These are phyloP conservation scores for Cytospora chrysosperma DNA, from an alignment of 2,329 filamentous ascomycete genomes.

Conservation along the genomic window DNA sequence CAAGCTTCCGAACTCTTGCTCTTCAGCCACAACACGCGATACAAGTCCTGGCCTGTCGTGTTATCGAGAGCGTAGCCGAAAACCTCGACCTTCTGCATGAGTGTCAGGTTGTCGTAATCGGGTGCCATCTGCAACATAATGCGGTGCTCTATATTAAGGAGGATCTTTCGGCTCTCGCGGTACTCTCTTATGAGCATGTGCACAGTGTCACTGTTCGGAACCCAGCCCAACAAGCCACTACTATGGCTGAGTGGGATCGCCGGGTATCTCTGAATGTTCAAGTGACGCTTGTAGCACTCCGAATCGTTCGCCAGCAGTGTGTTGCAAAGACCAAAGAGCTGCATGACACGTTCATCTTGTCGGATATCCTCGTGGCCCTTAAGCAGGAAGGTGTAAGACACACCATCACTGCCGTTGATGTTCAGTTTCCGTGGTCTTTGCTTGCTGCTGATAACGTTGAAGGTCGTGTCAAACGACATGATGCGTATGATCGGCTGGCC, in stretches of 20 bases:
- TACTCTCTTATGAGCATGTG: slow-evolving; percentile 98
- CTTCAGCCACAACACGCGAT: slow-evolving; percentile 97
- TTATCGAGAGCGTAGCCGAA: slow-evolving; percentile 99
- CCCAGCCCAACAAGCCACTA: slow-evolving; percentile 93
- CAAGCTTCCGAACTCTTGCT: slow-evolving; percentile 97
- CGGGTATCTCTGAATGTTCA: slow-evolving; percentile 93
- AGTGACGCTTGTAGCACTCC: slow-evolving; percentile 94
- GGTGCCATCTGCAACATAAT: slow-evolving; percentile 99
- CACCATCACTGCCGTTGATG: slow-evolving; percentile 84
- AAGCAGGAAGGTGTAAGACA: slow-evolving; percentile 81
- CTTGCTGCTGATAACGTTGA: slow-evolving; percentile 94
- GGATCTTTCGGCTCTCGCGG: slow-evolving; percentile 91
- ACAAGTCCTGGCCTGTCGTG: slow-evolving; percentile 96
- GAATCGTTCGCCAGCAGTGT: slow-evolving; percentile 90
- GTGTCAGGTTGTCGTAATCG: slow-evolving; percentile 95
- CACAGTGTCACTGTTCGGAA: slow-evolving; percentile 94
- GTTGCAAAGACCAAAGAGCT: slow-evolving; percentile 96
- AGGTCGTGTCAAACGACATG: slow-evolving; percentile 82
- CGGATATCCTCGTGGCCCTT: slow-evolving; percentile 99
- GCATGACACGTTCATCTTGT: slow-evolving; percentile 99
- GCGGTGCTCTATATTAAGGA: slow-evolving; percentile 98
- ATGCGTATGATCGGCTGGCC: slow-evolving; percentile 78
- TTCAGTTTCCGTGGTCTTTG: slow-evolving; percentile 90
- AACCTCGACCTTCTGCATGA: slow-evolving; percentile 99
- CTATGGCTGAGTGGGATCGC: slow-evolving; percentile 97